Conservation (phyloP, 805 yeast genomes). For the Ogataea henricii region DNA sequence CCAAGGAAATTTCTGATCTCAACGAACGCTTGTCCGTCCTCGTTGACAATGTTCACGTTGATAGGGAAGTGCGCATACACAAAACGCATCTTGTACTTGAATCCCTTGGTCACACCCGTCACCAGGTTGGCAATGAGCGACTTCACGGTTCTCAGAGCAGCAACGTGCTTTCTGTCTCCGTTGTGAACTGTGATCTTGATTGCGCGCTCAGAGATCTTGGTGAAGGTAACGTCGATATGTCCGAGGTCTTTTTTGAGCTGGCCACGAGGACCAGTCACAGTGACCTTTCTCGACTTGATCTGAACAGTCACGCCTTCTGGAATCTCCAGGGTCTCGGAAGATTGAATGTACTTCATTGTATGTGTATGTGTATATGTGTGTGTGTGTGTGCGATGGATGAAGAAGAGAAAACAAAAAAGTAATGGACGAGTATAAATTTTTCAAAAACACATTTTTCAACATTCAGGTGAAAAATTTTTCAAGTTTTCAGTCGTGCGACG, state of each 20-base stretch:
- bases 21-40: constrained; percentile 70
- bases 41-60: constrained; percentile 88
- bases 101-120: constrained; percentile 98
- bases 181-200: constrained; percentile 93
- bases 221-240: constrained; percentile 94
- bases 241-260: constrained; percentile 83
- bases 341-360: constrained; percentile 61
- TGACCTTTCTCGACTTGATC: constrained; percentile 88
- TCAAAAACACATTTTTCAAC: not conserved
- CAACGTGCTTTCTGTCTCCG: constrained; percentile 99
- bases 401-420: not conserved
- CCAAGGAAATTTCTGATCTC: constrained; percentile 99
- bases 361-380: not conserved
- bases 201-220: constrained; percentile 66
- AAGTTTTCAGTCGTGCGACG: not conserved
- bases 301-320: constrained; percentile 92
- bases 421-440: constrained; percentile 13
- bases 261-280: constrained; percentile 98
- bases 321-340: constrained; percentile 57
- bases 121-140: constrained; percentile 90
- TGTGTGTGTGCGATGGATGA: not conserved
- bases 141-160: constrained; percentile 98
- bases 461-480: not conserved
- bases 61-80: constrained; percentile 99
- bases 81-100: constrained; percentile 99